Conservation (phyloP, 2,329 filamentous ascomycete genomes). For the Eurotiales sp. region DNA sequence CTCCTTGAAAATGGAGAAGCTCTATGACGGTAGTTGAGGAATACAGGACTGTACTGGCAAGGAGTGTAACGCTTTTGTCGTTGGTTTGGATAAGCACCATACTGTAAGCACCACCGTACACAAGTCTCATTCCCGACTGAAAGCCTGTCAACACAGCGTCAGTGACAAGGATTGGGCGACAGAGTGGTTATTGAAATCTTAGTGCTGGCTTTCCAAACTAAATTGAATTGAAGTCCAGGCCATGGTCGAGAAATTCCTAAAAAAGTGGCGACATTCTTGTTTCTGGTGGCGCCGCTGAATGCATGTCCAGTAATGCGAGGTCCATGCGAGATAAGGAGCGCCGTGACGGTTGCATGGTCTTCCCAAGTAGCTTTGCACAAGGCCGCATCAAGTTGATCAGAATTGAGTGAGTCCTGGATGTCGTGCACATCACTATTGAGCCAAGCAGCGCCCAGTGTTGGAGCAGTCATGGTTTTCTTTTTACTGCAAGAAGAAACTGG, state of each 20-base stretch:
- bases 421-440: background rate
- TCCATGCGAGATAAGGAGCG: background rate
- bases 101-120: background rate
- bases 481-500: background rate
- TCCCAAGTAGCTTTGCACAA: background rate
- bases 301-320: background rate
- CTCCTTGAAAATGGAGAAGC: background rate
- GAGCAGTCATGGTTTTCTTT: background rate
- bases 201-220: background rate
- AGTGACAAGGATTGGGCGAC: background rate
- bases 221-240: background rate
- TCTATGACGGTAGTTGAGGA: background rate
- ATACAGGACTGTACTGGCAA: background rate
- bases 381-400: background rate
- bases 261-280: background rate
- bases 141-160: background rate
- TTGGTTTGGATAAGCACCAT: background rate
- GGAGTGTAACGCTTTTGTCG: background rate
- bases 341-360: background rate
- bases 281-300: background rate
- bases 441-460: background rate
- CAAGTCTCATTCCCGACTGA: background rate
- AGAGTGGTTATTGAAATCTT: background rate
- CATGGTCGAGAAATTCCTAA: background rate
- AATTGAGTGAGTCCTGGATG: background rate